Evolutionary conservation across 2,329 filamentous ascomycete species (phyloP).

Genomic region (Sodiomyces alkalinus): DNA sequence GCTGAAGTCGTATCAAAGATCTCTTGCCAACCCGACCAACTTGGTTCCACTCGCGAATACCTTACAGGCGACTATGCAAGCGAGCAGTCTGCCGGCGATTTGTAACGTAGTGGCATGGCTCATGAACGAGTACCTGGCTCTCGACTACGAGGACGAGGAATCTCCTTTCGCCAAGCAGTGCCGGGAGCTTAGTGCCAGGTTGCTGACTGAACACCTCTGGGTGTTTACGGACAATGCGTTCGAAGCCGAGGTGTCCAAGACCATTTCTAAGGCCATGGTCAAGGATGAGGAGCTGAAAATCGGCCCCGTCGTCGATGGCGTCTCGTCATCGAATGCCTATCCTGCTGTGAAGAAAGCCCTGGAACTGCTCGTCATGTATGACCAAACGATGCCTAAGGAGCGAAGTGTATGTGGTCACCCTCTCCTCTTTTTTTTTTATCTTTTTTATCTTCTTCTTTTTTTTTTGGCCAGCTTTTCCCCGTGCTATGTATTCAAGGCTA

Average conservation of each 20-base stretch:
- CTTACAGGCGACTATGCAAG: slow-evolving; percentile 32
- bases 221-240: slow-evolving; percentile 38
- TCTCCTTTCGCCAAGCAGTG: slow-evolving; percentile 36
- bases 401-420: slow-evolving; percentile 32
- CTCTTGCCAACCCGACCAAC: slow-evolving; percentile 38
- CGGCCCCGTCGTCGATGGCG: slow-evolving; percentile 29
- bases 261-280: slow-evolving; percentile 32
- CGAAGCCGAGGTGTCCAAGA: slow-evolving; percentile 38
- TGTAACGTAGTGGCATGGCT: slow-evolving; percentile 44
- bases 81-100: slow-evolving; percentile 29
- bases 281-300: slow-evolving; percentile 34
- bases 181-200: slow-evolving; percentile 37
- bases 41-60: slow-evolving; percentile 33
- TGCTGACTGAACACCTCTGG: slow-evolving; percentile 43
- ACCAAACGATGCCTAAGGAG: slow-evolving; percentile 49
- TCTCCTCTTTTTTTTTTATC: too few species aligned
- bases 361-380: slow-evolving; percentile 45
- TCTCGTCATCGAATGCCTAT: slow-evolving; percentile 40
- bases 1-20: slow-evolving; percentile 32
- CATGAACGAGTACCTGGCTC: slow-evolving; percentile 39
- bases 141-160: slow-evolving; percentile 41
- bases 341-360: slow-evolving; percentile 42
- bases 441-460: too few species aligned
- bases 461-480: too few species aligned
- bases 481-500: background rate